These are phyloP conservation scores for Cladophialophora immunda DNA, from an alignment of 2,329 filamentous ascomycete species.

Conservation along the genomic window DNA sequence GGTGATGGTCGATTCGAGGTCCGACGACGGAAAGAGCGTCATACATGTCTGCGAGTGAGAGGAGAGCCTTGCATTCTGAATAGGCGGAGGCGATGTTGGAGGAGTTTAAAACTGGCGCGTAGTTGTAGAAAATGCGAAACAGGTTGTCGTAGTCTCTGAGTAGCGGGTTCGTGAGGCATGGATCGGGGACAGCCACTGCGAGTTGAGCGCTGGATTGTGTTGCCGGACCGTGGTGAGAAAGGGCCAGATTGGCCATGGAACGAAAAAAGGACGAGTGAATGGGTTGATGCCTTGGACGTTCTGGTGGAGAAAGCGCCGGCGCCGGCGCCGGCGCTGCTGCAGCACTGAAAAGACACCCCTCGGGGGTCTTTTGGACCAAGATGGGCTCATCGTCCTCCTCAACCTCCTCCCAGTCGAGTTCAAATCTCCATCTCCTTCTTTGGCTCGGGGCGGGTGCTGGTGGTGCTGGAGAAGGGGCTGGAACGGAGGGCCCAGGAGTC, in stretches of 20 bases:
- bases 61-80: slow-evolving; percentile 89
- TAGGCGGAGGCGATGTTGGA: slow-evolving; percentile 93
- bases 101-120: slow-evolving; percentile 79
- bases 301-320: slow-evolving; percentile 51
- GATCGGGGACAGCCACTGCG: slow-evolving; percentile 61
- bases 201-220: slow-evolving; percentile 63
- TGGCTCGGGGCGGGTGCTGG: slow-evolving; percentile 46
- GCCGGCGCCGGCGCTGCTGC: slow-evolving; percentile 17
- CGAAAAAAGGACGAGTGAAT: slow-evolving; percentile 76
- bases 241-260: slow-evolving; percentile 80
- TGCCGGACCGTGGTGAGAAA: slow-evolving; percentile 52
- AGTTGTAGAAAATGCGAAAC: slow-evolving; percentile 96
- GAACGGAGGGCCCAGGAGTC: slow-evolving; percentile 1
- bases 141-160: slow-evolving; percentile 95
- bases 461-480: slow-evolving; percentile 28
- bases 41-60: slow-evolving; percentile 92
- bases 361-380: slow-evolving; percentile 74
- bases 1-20: slow-evolving; percentile 89
- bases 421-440: slow-evolving; percentile 81
- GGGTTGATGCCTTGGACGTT: slow-evolving; percentile 71
- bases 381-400: slow-evolving; percentile 79
- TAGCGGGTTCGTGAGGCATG: slow-evolving; percentile 73
- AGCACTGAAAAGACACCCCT: slow-evolving; percentile 29
- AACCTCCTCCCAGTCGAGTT: slow-evolving; percentile 77
- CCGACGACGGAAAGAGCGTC: slow-evolving; percentile 88